Conservation (phyloP, 163 green algal species). For the Coccomyxa subellipsoidea region DNA sequence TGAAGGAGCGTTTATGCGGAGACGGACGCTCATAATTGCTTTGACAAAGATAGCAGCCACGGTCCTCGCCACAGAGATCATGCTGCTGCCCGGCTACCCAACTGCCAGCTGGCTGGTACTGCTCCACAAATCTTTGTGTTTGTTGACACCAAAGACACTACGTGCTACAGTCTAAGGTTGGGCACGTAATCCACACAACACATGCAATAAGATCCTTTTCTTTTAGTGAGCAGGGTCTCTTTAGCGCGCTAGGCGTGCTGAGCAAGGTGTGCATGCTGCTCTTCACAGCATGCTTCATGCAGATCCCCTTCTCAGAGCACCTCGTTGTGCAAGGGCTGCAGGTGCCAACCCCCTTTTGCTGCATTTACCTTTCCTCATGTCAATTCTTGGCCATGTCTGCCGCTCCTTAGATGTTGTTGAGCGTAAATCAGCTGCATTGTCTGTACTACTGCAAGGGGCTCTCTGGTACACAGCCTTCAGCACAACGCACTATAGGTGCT, state of each 20-base stretch:
- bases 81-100: not conserved
- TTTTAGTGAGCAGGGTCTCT: not conserved
- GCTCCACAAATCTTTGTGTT: too few relatives aligned
- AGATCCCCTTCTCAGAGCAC: slow-evolving; percentile 3
- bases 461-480: too few relatives aligned
- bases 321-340: not conserved
- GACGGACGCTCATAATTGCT: not conserved
- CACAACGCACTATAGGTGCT: too few relatives aligned
- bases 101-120: slow-evolving; percentile 1
- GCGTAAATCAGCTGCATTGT: too few relatives aligned
- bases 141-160: too few relatives aligned
- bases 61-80: not conserved
- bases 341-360: not conserved
- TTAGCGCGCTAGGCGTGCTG: not conserved
- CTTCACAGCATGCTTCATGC: slow-evolving; percentile 7
- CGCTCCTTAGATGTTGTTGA: too few relatives aligned
- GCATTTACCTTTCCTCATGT: too few relatives aligned
- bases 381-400: too few relatives aligned
- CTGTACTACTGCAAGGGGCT: too few relatives aligned
- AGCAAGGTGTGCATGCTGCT: slow-evolving; percentile 7
- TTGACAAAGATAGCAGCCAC: not conserved
- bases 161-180: too few relatives aligned
- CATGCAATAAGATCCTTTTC: too few relatives aligned
- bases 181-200: too few relatives aligned
- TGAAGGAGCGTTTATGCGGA: not conserved